These are phyloP conservation scores for Pichia sp. DNA, from an alignment of 1,139 yeast genomes.

Conservation along the genomic window DNA sequence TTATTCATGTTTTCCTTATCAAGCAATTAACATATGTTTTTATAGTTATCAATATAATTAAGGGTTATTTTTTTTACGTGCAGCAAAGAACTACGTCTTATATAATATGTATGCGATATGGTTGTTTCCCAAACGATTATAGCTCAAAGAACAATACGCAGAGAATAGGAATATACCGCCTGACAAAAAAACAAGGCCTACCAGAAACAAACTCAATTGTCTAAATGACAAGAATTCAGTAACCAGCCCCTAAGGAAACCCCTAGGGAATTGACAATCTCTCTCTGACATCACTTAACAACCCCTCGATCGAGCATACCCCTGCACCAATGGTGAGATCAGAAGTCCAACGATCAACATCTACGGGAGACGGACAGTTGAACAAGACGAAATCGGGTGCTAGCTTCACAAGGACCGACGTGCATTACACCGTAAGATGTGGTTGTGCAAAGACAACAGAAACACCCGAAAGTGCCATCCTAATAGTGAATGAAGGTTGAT, in stretches of 20 bases:
- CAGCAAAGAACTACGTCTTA: not conserved
- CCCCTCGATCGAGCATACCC: constrained; percentile 83
- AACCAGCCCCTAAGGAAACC: constrained; percentile 29
- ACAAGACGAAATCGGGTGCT: constrained; percentile 20
- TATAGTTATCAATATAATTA: not conserved
- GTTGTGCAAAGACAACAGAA: constrained; percentile 21
- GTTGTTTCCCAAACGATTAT: constrained; percentile 86
- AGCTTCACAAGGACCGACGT: constrained; percentile 34
- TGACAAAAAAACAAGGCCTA: constrained; percentile 27
- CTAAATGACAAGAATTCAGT: constrained; percentile 53
- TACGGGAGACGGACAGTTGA: constrained; percentile 6
- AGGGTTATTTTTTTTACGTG: not conserved
- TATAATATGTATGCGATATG: constrained; percentile 66
- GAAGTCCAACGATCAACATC: constrained; percentile 23
- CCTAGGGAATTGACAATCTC: not conserved
- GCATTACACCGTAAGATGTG: constrained; percentile 25
- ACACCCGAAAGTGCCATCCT: constrained; percentile 16
- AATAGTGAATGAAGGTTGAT: constrained; percentile 23
- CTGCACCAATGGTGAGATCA: constrained; percentile 40
- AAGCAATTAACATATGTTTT: not conserved
- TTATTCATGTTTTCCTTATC: too few species aligned
- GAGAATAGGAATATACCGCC: constrained; percentile 92
- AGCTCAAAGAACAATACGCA: constrained; percentile 72
- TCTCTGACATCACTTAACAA: constrained; percentile 43
- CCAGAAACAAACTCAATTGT: constrained; percentile 13